These are phyloP conservation scores for Xylaria flabelliformis DNA, from an alignment of 495 filamentous ascomycete genomes.

Conservation along the genomic window DNA sequence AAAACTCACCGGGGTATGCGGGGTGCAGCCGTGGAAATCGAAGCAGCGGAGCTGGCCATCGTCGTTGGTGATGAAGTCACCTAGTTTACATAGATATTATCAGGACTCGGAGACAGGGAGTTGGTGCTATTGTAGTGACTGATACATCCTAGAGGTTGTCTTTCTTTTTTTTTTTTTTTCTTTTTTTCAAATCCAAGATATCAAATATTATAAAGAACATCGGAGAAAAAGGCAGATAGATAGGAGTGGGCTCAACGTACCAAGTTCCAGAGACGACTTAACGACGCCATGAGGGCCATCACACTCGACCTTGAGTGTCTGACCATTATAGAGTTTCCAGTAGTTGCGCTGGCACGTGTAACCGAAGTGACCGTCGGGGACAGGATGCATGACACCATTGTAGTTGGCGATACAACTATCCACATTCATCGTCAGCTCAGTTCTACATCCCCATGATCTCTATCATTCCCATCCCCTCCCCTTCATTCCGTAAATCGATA, in stretches of 20 bases:
- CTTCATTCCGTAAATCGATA: not conserved
- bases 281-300: not conserved
- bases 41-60: slow-evolving; percentile 15
- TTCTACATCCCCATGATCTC: not conserved
- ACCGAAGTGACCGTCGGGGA: not conserved
- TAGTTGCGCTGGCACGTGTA: not conserved
- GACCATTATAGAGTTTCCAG: not conserved
- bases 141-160: too few relatives aligned
- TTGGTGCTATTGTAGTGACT: too few relatives aligned
- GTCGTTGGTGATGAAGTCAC: not conserved
- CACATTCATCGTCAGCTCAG: not conserved
- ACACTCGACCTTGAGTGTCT: not conserved
- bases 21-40: slow-evolving; percentile 4
- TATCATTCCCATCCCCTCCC: not conserved
- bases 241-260: not conserved
- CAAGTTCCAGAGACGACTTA: not conserved
- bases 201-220: too few relatives aligned
- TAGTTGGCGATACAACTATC: slow-evolving; percentile 12
- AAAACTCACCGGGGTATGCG: not conserved
- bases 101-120: too few relatives aligned
- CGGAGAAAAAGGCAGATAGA: not conserved
- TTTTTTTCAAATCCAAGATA: too few relatives aligned
- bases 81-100: not conserved
- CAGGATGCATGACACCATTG: not conserved
- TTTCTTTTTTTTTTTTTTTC: too few relatives aligned